These are phyloP conservation scores for Carex kokanica DNA, from an alignment of 176 grass and related monocot species.

Conservation along the genomic window DNA sequence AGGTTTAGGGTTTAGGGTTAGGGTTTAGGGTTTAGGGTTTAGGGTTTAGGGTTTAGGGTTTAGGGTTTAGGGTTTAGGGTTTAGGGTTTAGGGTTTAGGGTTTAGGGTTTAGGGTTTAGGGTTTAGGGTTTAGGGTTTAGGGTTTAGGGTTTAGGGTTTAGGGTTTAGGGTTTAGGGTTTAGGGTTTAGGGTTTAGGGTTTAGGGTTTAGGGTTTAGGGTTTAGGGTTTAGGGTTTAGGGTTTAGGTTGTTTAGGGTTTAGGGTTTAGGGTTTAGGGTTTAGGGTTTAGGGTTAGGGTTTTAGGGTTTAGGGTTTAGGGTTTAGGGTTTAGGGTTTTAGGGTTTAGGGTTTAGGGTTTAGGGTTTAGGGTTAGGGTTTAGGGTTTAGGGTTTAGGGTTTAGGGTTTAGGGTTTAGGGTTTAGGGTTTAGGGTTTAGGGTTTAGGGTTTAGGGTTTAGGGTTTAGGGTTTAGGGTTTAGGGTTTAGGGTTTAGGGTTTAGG, in stretches of 20 bases:
- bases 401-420: constrained; percentile 17
- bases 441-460: too few species aligned
- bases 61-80: constrained; percentile 19
- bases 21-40: constrained; percentile 21
- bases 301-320: constrained; percentile 12
- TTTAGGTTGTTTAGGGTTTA: constrained; percentile 30
- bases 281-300: constrained; percentile 21
- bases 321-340: constrained; percentile 29
- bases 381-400: constrained; percentile 9
- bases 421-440: constrained; percentile 28
- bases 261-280: constrained; percentile 32
- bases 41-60: constrained; percentile 21
- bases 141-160: constrained; percentile 23
- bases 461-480: constrained; percentile 23
- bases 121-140: constrained; percentile 23
- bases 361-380: constrained; percentile 14
- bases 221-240: constrained; percentile 34
- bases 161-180: constrained; percentile 24
- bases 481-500: constrained; percentile 31
- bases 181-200: constrained; percentile 32
- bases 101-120: constrained; percentile 23
- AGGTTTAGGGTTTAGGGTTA: constrained; percentile 12
- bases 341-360: constrained; percentile 25
- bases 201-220: constrained; percentile 35
- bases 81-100: constrained; percentile 26